Conservation (phyloP, 1,284 basidiomycete species). For the Pyrrhoderma noxium region DNA sequence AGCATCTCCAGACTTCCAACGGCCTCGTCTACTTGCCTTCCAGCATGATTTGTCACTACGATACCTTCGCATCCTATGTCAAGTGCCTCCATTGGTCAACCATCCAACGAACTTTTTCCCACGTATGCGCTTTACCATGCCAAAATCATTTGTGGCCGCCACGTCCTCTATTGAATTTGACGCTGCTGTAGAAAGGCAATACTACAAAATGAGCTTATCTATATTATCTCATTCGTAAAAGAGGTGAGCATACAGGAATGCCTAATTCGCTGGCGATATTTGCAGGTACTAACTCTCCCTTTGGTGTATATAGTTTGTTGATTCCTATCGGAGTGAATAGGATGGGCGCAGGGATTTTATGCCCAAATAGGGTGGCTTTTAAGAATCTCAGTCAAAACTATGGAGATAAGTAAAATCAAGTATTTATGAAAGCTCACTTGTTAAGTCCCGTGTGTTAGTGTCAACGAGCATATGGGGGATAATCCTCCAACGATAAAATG, state of each 20-base stretch:
- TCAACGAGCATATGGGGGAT: slow-evolving; percentile 54
- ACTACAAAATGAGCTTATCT: slow-evolving; percentile 24
- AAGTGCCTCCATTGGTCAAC: slow-evolving; percentile 33
- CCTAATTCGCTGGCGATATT: slow-evolving; percentile 49
- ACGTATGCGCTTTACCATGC: slow-evolving; percentile 52
- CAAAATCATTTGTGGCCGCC: slow-evolving; percentile 45
- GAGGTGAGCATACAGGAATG: slow-evolving; percentile 34
- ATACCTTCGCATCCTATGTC: slow-evolving; percentile 52
- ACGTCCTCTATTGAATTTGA: slow-evolving; percentile 49
- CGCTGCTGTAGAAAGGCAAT: slow-evolving; percentile 50
- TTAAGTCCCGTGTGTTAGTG: slow-evolving; percentile 47
- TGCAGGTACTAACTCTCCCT: slow-evolving; percentile 48
- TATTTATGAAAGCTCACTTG: slow-evolving; percentile 27
- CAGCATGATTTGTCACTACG: slow-evolving; percentile 55
- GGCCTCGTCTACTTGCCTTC: slow-evolving; percentile 54
- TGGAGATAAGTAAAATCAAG: neutral
- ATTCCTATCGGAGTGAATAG: slow-evolving; percentile 53
- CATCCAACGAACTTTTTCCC: slow-evolving; percentile 51
- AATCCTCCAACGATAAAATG: slow-evolving; percentile 46
- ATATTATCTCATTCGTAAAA: neutral
- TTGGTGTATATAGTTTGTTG: slow-evolving; percentile 46
- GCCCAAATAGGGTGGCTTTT: slow-evolving; percentile 44
- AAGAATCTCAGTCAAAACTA: neutral
- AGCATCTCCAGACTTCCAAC: slow-evolving; percentile 47
- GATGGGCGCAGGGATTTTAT: slow-evolving; percentile 45